phyloP scores from a whole-genome alignment of 2,329 filamentous ascomycete genomes.

The Fusarium redolens region DNA sequence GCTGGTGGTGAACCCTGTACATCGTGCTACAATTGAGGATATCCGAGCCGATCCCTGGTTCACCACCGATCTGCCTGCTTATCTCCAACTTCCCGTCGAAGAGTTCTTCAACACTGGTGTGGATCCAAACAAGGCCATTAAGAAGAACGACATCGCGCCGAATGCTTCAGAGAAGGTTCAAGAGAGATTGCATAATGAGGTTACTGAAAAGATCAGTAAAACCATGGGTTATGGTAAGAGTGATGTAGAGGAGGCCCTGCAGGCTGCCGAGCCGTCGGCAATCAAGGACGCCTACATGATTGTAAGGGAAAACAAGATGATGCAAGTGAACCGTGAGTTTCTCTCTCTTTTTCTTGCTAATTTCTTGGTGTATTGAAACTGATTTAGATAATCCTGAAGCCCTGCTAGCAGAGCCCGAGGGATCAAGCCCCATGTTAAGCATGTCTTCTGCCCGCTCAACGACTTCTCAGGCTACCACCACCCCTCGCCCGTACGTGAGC shows the following conservation, averaged over 20 bases:
- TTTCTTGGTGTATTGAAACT: constrained; percentile 44
- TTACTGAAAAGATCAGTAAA: constrained; percentile 95
- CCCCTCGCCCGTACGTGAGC: constrained; percentile 72
- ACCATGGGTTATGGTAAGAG: constrained; percentile 97
- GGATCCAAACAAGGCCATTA: constrained; percentile 91
- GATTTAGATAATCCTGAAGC: constrained; percentile 51
- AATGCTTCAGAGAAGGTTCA: constrained; percentile 82
- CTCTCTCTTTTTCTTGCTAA: background rate
- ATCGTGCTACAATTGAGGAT: constrained; percentile 92
- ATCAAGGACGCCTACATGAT: constrained; percentile 99
- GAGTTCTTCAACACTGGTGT: constrained; percentile 96
- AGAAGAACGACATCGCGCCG: constrained; percentile 82
- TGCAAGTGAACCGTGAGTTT: constrained; percentile 89
- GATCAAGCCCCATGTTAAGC: constrained; percentile 63
- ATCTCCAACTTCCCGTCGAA: constrained; percentile 87
- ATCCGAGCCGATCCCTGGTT: constrained; percentile 97
- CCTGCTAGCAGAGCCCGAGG: constrained; percentile 51
- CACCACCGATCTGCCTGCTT: constrained; percentile 83
- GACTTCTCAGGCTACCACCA: constrained; percentile 60
- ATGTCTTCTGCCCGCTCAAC: constrained; percentile 66
- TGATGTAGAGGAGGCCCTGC: constrained; percentile 94
- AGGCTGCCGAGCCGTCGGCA: constrained; percentile 91
- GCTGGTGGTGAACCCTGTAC: constrained; percentile 94
- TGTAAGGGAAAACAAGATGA: constrained; percentile 95
- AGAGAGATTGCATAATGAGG: constrained; percentile 89